Conservation (phyloP, 164 flowering plant genomes). For the Macadamia tetraphylla region DNA sequence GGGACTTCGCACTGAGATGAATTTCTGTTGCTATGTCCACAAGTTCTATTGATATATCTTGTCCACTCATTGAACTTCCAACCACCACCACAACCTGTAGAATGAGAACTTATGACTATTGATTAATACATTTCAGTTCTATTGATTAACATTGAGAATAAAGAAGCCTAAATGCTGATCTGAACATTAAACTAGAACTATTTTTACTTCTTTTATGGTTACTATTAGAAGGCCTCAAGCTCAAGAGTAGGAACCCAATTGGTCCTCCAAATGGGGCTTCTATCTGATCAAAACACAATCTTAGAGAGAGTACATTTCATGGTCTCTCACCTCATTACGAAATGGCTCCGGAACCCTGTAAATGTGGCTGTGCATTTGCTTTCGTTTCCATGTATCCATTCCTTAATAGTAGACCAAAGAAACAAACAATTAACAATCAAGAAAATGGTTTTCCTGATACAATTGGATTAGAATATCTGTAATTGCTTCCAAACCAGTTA, state of each 20-base stretch:
- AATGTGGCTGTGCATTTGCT: conserved; percentile 79
- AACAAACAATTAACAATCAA: not conserved
- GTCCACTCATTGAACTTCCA: conserved; percentile 74
- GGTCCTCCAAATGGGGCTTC: no score
- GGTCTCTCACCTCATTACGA: conserved; percentile 47
- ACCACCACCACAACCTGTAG: conserved; percentile 81
- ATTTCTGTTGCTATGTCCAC: conserved; percentile 75
- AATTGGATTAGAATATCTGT: no score
- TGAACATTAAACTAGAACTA: no score
- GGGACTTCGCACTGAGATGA: conserved; percentile 63
- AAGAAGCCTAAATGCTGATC: no score
- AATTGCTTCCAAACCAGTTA: no score
- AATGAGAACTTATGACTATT: not conserved
- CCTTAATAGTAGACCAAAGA: conserved; percentile 29
- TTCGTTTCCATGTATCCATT: conserved; percentile 80
- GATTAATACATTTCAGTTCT: no score
- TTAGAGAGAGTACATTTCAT: not conserved
- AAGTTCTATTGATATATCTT: conserved; percentile 87
- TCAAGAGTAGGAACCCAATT: no score
- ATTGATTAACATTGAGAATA: no score
- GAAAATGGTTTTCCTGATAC: no score
- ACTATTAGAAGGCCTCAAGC: no score
- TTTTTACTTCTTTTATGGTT: no score
- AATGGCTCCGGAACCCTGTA: conserved; percentile 76
- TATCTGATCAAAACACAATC: no score